A percentile compares a stretch with the other conserved stretches of the same genome.
Evolutionary conservation across 2,329 filamentous ascomycete species (phyloP).

Genomic region (Scytalidium sp.): DNA sequence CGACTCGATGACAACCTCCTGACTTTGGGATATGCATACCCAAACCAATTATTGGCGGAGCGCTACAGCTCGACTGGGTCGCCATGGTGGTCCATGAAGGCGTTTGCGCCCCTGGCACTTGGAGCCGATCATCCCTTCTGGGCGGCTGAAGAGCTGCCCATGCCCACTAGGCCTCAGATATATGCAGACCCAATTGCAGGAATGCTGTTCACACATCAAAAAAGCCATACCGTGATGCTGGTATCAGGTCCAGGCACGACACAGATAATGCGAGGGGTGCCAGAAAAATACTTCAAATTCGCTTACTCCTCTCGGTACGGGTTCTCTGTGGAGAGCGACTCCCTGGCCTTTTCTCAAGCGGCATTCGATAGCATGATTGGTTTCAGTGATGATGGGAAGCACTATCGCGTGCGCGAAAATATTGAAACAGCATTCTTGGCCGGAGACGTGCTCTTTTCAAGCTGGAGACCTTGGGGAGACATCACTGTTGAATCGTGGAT

Average conservation of each 20-base stretch:
- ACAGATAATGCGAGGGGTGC: constrained; percentile 44
- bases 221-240: constrained; percentile 17
- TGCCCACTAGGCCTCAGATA: constrained; percentile 21
- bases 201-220: constrained; percentile 12
- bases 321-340: constrained; percentile 38
- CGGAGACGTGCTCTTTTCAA: constrained; percentile 4
- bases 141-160: constrained; percentile 31
- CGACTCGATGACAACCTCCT: constrained; percentile 38
- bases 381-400: constrained; percentile 11
- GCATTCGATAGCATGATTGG: constrained; percentile 20
- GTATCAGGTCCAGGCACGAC: constrained; percentile 20
- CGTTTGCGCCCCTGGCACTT: constrained; percentile 39
- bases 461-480: constrained; percentile 19
- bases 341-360: constrained; percentile 21
- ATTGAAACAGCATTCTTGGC: constrained; percentile 2
- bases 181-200: constrained; percentile 5
- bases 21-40: constrained; percentile 38
- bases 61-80: constrained; percentile 56
- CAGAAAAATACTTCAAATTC: constrained; percentile 41
- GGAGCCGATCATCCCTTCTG: constrained; percentile 39
- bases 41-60: constrained; percentile 51
- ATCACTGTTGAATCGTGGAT: constrained; percentile 32
- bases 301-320: constrained; percentile 44
- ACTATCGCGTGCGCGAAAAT: constrained; percentile 5
- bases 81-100: constrained; percentile 50